Evolutionary conservation across 345 rosid species (phyloP), one percentile per base, ranked within the genome.

Genomic region (Clarkia xantiana): DNA sequence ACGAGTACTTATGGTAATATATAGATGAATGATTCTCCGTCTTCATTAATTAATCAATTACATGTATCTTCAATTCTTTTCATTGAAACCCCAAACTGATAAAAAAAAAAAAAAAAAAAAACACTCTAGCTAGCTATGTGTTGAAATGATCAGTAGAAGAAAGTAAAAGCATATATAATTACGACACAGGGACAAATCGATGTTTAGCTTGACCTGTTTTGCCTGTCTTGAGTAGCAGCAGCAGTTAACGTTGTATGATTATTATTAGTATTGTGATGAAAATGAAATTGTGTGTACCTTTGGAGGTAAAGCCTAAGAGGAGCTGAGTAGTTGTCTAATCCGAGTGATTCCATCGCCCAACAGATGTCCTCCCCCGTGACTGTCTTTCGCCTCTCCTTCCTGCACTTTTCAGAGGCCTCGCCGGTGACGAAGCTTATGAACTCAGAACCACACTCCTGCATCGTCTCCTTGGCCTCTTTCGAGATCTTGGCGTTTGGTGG

Each of bases 371-470:
- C 84, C 54, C 86, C 93, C 42, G 73, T 79, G 60, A 79, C 67
- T 0, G 86, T 79, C 76, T 77, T 82, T 19, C 93, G 74, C 57
- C 75, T 82, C 75, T 79, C 86, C 62, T 68, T 77, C 55, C 73
- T 78, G 59, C 91, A 79, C 67, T 71, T 82, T 51, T 82, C 76
- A 7, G 86, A 73, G 12, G 91, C 91, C 68, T 82, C 86, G 11
- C 78, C 66, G 0, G 91, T 79, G 45, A 82, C 80, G 51, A 79
- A 82, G 62, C 91, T 76, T 58, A 82, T 58, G 69, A 82, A 82
- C 72, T 82, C 93, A 3, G 82, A 73, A 45, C 78, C 82, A 67
- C 84, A 82, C 45, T 79, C 93, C 73, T 79, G 84, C 76, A 79
- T 65, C 39, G 71, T 79, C 64, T 82, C 80, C 57, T 79, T 82